Conservation (phyloP, 257 asterid genomes). For the Forsythia suspensa region DNA sequence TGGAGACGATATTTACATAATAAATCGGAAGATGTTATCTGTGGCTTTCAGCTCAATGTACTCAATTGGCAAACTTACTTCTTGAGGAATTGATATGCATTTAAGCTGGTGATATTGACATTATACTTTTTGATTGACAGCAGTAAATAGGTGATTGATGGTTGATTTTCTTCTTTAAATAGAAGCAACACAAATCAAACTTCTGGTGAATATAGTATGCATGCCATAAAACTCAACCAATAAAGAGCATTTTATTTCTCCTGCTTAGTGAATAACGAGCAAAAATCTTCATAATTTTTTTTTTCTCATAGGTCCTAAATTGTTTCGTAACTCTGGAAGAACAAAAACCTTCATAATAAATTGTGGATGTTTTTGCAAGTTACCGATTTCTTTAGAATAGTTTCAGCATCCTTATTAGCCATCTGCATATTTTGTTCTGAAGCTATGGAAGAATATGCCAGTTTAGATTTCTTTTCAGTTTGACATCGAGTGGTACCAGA, state of each 20-base stretch:
- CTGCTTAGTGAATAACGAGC: not conserved
- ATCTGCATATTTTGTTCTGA: constrained; percentile 15
- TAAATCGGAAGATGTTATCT: not conserved
- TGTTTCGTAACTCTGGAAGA: not conserved
- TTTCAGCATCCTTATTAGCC: constrained; percentile 17
- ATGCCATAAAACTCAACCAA: not conserved
- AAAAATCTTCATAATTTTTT: too few relatives aligned
- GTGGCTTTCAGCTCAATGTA: not conserved
- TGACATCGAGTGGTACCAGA: constrained; percentile 15
- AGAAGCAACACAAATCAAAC: not conserved
- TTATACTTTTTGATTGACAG: not conserved
- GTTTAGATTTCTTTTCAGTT: constrained; percentile 19
- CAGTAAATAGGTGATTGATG: not conserved
- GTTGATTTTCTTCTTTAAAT: not conserved
- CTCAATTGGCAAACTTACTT: not conserved
- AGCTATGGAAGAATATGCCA: not conserved
- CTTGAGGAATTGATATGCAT: not conserved
- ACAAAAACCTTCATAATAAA: not conserved
- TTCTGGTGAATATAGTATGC: not conserved
- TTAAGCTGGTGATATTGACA: not conserved
- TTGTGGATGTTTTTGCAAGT: not conserved
- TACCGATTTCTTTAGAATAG: constrained; percentile 8
- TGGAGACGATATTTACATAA: not conserved
- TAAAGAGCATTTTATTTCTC: not conserved
- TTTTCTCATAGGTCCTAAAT: not conserved